Percentiles rank a stretch among this genome's conserved stretches.
Evolutionary conservation across 371 early-diverging fungal genomes (phyloP).

Genomic region (Mortierella sp.): DNA sequence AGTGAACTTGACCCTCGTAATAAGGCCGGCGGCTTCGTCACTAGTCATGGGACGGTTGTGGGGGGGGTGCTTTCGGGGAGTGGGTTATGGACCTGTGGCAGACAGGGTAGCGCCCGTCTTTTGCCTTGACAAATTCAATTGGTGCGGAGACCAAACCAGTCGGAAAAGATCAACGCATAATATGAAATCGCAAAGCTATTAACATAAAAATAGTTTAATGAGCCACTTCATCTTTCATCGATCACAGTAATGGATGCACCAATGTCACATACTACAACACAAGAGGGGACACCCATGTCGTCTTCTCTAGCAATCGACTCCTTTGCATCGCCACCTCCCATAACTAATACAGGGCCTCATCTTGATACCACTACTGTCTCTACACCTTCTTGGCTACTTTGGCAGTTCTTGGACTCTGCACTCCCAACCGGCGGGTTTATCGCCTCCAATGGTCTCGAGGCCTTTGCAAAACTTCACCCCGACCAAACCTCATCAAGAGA

Average conservation of each 20-base stretch:
- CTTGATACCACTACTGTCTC: conserved; percentile 36
- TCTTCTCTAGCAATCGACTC: not conserved
- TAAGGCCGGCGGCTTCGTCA: too few species aligned
- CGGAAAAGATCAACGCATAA: too few species aligned
- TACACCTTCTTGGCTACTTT: conserved; percentile 75
- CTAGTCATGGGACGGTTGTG: too few species aligned
- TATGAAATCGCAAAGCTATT: too few species aligned
- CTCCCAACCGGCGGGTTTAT: conserved; percentile 93
- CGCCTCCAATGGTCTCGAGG: conserved; percentile 86
- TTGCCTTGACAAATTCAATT: too few species aligned
- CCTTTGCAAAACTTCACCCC: conserved; percentile 58
- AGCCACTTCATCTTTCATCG: too few species aligned
- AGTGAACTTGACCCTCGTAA: too few species aligned
- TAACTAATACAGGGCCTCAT: not conserved
- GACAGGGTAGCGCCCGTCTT: too few species aligned
- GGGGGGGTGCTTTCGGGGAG: too few species aligned
- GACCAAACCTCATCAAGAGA: conserved; percentile 28
- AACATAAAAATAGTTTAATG: too few species aligned
- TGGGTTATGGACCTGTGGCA: too few species aligned
- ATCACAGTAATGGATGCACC: not conserved
- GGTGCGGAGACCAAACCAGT: too few species aligned
- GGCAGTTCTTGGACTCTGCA: conserved; percentile 90
- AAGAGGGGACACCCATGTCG: not conserved
- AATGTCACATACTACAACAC: not conserved
- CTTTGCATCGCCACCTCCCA: not conserved